Conservation (phyloP, 352 stramenopile genomes). For the Globisporangium nunn region DNA sequence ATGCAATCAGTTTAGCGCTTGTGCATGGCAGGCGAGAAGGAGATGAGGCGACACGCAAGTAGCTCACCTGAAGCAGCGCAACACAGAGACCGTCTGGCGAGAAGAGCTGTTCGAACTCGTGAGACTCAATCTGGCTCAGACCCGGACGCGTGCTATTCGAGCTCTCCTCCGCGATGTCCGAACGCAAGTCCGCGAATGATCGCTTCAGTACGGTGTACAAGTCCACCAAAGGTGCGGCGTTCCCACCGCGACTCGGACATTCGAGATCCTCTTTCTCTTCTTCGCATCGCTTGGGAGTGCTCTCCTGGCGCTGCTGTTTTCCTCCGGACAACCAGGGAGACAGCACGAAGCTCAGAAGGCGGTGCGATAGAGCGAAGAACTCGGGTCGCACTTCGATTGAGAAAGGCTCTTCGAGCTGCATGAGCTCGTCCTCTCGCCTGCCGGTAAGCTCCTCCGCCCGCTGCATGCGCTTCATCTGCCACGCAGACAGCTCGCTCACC, state of each 20-base stretch:
- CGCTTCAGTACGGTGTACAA: constrained; percentile 14
- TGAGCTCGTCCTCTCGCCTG: constrained; percentile 62
- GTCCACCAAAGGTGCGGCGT: background rate
- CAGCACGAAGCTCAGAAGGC: constrained; percentile 48
- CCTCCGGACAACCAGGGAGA: constrained; percentile 36
- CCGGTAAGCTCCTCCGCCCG: constrained; percentile 63
- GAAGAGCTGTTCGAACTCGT: constrained; percentile 18
- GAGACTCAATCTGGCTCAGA: background rate
- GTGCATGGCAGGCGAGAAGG: background rate
- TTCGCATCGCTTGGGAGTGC: constrained; percentile 14
- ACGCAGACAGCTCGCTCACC: constrained; percentile 71
- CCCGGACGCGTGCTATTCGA: background rate
- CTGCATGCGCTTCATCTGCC: constrained; percentile 89
- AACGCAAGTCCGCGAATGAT: constrained; percentile 12
- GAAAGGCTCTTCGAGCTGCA: constrained; percentile 75
- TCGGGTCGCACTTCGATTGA: constrained; percentile 75
- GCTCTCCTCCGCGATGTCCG: constrained; percentile 3
- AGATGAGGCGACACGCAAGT: background rate
- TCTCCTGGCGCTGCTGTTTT: background rate
- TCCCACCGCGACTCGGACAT: background rate
- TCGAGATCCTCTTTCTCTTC: constrained; percentile 12
- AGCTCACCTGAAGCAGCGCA: constrained; percentile 46
- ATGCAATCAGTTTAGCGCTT: background rate
- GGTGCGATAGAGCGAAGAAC: constrained; percentile 69
- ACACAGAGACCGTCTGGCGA: constrained; percentile 65